phyloP scores from a whole-genome alignment of 305 asterid genomes.

The Solanum hybrid region DNA sequence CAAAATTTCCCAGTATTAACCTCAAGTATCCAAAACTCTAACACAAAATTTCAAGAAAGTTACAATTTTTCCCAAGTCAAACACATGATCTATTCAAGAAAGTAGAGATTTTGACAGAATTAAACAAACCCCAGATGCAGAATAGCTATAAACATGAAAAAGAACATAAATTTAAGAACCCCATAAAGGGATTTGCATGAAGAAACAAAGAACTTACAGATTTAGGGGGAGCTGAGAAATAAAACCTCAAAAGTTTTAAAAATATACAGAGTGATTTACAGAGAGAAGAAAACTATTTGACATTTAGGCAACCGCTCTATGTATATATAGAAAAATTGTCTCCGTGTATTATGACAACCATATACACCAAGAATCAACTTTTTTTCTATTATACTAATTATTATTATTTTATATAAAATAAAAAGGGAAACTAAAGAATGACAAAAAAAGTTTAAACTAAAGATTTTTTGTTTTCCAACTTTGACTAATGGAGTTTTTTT shows the following conservation, averaged over 20 bases:
- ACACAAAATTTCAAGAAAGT: background rate
- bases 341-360: background rate
- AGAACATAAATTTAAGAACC: background rate
- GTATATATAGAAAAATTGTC: background rate
- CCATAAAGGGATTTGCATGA: background rate
- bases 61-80: background rate
- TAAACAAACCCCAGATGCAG: background rate
- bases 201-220: background rate
- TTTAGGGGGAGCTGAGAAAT: background rate
- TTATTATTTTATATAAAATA: background rate
- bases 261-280: background rate
- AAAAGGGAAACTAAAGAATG: background rate
- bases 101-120: background rate
- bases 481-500: background rate
- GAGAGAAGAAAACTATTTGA: background rate
- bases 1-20: background rate
- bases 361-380: conserved; percentile 19
- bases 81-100: background rate
- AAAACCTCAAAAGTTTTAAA: background rate
- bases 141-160: background rate
- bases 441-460: background rate
- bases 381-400: background rate
- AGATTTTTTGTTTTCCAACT: background rate
- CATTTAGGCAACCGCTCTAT: background rate
- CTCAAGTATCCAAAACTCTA: background rate